Percentiles rank a stretch among this genome's conserved stretches.
Conservation (phyloP, 345 rosid genomes). For the Citrus mangshanensis region DNA sequence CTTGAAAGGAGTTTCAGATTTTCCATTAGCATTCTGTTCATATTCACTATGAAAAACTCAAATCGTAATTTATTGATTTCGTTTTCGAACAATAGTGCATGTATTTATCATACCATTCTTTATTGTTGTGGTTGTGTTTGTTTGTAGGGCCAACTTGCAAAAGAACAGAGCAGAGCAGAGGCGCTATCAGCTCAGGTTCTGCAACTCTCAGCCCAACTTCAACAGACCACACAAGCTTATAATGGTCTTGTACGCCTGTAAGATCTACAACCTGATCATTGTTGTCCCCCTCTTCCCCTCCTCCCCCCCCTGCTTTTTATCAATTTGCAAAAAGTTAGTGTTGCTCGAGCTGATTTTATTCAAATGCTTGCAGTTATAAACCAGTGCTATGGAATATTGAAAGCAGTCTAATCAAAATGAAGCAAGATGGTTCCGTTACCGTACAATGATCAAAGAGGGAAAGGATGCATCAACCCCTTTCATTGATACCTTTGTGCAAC, state of each 20-base stretch:
- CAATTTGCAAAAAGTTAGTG: no score
- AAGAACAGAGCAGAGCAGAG: constrained; percentile 86
- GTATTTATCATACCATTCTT: neutral
- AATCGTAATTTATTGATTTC: neutral
- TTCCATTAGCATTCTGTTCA: neutral
- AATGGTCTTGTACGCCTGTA: constrained; percentile 72
- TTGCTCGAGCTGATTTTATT: constrained; percentile 2
- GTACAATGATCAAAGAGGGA: constrained; percentile 30
- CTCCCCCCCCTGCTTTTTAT: no score
- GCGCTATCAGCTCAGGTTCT: constrained; percentile 77
- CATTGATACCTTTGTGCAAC: neutral
- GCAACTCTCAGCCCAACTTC: constrained; percentile 75
- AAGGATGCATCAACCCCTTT: neutral
- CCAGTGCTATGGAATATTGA: constrained; percentile 86
- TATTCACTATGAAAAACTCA: no score
- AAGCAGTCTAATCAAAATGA: constrained; percentile 77
- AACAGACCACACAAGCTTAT: constrained; percentile 75
- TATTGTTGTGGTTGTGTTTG: constrained; percentile 1
- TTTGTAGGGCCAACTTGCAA: constrained; percentile 65
- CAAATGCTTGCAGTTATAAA: constrained; percentile 56
- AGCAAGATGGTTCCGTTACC: constrained; percentile 64
- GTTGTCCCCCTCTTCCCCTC: no score
- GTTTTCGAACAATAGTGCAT: neutral
- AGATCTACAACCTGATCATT: constrained; percentile 15
- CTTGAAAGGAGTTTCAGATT: neutral